Base-by-base conservation (phyloP, 441 rosid genomes). In the Pelargonium australe region DNA sequence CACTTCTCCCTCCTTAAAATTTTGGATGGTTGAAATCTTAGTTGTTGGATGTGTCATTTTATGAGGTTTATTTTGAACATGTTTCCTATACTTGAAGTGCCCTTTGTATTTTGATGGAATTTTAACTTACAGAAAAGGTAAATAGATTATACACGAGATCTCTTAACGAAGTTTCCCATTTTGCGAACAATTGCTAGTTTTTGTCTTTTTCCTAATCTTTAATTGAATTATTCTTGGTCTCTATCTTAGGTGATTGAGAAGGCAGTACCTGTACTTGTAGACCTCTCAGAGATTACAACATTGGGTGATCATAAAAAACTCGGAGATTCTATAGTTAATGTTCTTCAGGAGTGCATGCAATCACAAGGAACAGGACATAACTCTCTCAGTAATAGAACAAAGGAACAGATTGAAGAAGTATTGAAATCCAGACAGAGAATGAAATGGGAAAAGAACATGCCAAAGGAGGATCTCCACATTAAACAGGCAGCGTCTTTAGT, bases 401-500 rank as follows among this genome's bases (percentile, higher is more conserved):
- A 85, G 68, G 97, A 89, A 71, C 79, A 78, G 71, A 82, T 89
- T 23, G 97, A 91, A 72, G 97, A 89, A 72, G 74, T 89, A 0
- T 75, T 89, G 65, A 89, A 17, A 66, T 85, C 89, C 40, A 78
- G 89, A 68, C 89, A 89, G 62, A 84, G 95, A 77, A 80, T 91
- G 47, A 94, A 89, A 76, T 77, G 96, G 93, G 98, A 94, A 79
- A 94, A 91, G 85, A 87, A 71, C 69, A 91, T 91, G 86, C 93
- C 87, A 14, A 94, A 94, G 75, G 96, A 87, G 80, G 98, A 94
- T 81, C 95, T 94, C 75, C 98, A 91, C 65, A 91, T 94, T 68
- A 94, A 94, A 77, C 98, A 94, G 74, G 98, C 98, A 44, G 91
- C 97, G 0, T 88, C 95, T 5, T 78, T 91, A 60, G 97, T 91